A percentile compares a stretch with the other conserved stretches of the same genome.
These are phyloP conservation scores for Suillus luteus DNA, from an alignment of 768 basidiomycete genomes.

Conservation along the genomic window DNA sequence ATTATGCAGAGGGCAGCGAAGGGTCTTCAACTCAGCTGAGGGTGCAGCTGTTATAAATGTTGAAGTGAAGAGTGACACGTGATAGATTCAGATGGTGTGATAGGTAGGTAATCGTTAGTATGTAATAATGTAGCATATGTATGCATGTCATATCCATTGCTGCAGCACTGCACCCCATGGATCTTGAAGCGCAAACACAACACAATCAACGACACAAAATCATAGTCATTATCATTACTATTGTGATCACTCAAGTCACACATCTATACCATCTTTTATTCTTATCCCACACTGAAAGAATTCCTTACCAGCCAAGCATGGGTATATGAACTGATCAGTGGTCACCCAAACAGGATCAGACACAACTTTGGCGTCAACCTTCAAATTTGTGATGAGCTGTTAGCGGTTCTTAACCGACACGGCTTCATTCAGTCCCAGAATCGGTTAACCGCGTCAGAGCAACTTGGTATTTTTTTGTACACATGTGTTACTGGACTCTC, in stretches of 20 bases:
- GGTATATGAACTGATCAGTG: constrained; percentile 25
- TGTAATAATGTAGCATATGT: too few relatives aligned
- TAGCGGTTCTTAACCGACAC: constrained; percentile 10
- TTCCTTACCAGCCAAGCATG: constrained; percentile 27
- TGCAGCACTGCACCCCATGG: too few relatives aligned
- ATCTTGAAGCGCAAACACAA: background rate
- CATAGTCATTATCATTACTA: background rate
- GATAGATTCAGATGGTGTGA: too few relatives aligned
- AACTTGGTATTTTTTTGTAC: constrained; percentile 20
- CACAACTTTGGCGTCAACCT: constrained; percentile 23
- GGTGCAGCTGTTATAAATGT: too few relatives aligned
- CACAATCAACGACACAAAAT: background rate
- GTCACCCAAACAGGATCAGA: constrained; percentile 25
- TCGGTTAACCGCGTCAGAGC: constrained; percentile 15
- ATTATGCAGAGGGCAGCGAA: too few relatives aligned
- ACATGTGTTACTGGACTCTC: constrained; percentile 17
- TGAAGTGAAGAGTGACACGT: too few relatives aligned
- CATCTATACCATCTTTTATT: background rate
- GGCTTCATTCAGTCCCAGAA: constrained; percentile 7
- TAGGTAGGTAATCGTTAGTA: too few relatives aligned
- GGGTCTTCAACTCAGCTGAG: too few relatives aligned
- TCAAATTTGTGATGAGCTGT: constrained; percentile 24
- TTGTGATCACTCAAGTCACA: background rate
- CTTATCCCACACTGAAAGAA: background rate
- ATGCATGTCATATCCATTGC: too few relatives aligned